Base-by-base conservation (phyloP, 495 filamentous ascomycete species). In the Penicillium pulvis region DNA sequence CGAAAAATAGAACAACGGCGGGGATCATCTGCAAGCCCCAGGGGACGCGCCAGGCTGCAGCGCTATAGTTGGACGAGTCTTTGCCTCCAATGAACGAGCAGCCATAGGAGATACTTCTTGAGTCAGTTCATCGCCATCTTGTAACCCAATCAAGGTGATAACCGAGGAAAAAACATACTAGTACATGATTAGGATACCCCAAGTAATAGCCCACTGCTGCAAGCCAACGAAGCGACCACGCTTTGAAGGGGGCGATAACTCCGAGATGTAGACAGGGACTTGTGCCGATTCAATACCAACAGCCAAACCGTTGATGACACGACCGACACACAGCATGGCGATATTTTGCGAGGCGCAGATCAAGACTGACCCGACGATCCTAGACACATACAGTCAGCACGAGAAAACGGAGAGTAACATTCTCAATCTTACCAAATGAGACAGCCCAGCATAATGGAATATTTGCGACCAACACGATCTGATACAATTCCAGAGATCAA, bases 131-230 rank as follows among this genome's bases (percentile, higher is more conserved):
- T 31, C 5, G n/a, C 49, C 30, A 51, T 33, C 1, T 4, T 12
- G 33, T 36, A 14, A 4, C 33, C 10, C 16, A 5, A n/a, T 5
- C 2, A 41, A 41, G 14, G 0, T 4, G 1, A n/a, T 11, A n/a
- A 36, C 10, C 2, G 12, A n/a, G 12, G 17, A 2, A n/a, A 24
- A 26, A 16, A 59, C 57, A 28, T 55, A 60, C 57, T 79, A 79
- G 78, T 87, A 92, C 89, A 92, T 91, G 68, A 92, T 91, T 58
- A 91, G 58, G 59, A 92, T 91, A 67, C 90, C 90, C 86, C 87
- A 90, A 53, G 86, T 90, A 60, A 92, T 90, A 45, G 89, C 84
- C 88, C 88, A 90, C 73, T 91, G 89, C 61, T 91, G 86, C 57
- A 84, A 75, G 35, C 87, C 85, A 31, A 91, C 83, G 16, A 93